Conservation (phyloP, 768 basidiomycete genomes). For the Mycena floridula region DNA sequence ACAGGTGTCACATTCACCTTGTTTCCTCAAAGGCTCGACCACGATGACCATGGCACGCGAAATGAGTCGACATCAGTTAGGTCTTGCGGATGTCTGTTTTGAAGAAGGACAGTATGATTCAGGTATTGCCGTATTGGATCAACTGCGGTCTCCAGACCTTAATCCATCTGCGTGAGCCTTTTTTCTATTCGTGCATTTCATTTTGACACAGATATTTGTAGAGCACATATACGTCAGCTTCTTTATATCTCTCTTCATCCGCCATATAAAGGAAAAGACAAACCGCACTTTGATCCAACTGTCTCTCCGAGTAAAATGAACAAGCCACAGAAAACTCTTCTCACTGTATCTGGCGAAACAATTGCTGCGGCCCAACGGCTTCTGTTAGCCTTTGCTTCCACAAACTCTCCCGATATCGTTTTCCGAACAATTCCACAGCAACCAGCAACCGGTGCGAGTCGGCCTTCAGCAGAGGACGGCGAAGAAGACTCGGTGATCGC, state of each 20-base stretch:
- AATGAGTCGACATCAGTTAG: slow-evolving; percentile 41
- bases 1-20: too few relatives aligned
- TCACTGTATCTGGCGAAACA: slow-evolving; percentile 37
- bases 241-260: slow-evolving; percentile 69
- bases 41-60: too few relatives aligned
- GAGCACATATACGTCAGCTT: slow-evolving; percentile 60
- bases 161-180: slow-evolving; percentile 52
- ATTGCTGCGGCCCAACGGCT: slow-evolving; percentile 46
- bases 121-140: slow-evolving; percentile 56
- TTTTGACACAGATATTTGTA: slow-evolving; percentile 16
- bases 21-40: too few relatives aligned
- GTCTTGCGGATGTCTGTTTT: slow-evolving; percentile 64
- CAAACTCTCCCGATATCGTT: slow-evolving; percentile 49
- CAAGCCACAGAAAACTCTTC: slow-evolving; percentile 29
- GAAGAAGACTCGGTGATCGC: slow-evolving; percentile 54
- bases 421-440: slow-evolving; percentile 52
- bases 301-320: slow-evolving; percentile 47
- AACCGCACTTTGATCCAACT: slow-evolving; percentile 13
- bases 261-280: slow-evolving; percentile 22
- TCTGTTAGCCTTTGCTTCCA: slow-evolving; percentile 47
- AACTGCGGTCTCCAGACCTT: slow-evolving; percentile 51
- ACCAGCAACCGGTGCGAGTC: slow-evolving; percentile 15
- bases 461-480: slow-evolving; percentile 18
- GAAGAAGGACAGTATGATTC: slow-evolving; percentile 75
- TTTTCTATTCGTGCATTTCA: neutral